Conservation (phyloP, 306 rosid species). For the Casuarina cunninghamiana region DNA sequence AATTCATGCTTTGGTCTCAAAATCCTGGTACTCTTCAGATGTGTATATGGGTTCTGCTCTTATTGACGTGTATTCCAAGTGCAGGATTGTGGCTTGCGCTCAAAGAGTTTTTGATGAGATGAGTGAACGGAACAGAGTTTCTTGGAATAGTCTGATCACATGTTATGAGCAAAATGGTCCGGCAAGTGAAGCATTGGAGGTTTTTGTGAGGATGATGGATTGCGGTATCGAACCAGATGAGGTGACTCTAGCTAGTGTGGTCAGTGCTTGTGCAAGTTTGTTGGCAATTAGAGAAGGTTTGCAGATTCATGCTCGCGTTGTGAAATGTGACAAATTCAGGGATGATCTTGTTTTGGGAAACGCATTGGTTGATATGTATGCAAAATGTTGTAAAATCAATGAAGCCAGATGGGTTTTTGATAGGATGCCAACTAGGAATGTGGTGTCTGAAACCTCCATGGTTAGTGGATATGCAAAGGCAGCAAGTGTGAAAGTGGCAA, state of each 20-base stretch:
- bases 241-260: constrained; percentile 61
- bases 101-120: constrained; percentile 53
- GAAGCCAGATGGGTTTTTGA: constrained; percentile 53
- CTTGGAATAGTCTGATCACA: constrained; percentile 67
- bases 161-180: constrained; percentile 69
- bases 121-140: constrained; percentile 49
- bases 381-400: constrained; percentile 48
- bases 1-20: constrained; percentile 49
- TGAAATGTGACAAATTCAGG: constrained; percentile 38
- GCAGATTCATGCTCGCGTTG: constrained; percentile 50
- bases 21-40: constrained; percentile 32
- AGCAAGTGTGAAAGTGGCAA: constrained; percentile 49
- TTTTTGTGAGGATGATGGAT: constrained; percentile 53
- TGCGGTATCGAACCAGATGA: constrained; percentile 50
- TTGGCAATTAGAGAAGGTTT: constrained; percentile 50
- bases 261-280: constrained; percentile 57
- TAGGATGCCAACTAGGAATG: constrained; percentile 52
- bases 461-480: constrained; percentile 59
- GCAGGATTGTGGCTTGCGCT: constrained; percentile 47
- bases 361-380: constrained; percentile 66
- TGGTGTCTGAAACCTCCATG: constrained; percentile 62
- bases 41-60: constrained; percentile 60
- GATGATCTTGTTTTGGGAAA: constrained; percentile 52
- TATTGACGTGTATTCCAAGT: constrained; percentile 56
- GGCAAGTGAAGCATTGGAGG: constrained; percentile 42